A percentile compares a stretch with the other conserved stretches of the same genome.
phyloP scores from a whole-genome alignment of 2,329 filamentous ascomycete genomes.

The Shiraia sp. region DNA sequence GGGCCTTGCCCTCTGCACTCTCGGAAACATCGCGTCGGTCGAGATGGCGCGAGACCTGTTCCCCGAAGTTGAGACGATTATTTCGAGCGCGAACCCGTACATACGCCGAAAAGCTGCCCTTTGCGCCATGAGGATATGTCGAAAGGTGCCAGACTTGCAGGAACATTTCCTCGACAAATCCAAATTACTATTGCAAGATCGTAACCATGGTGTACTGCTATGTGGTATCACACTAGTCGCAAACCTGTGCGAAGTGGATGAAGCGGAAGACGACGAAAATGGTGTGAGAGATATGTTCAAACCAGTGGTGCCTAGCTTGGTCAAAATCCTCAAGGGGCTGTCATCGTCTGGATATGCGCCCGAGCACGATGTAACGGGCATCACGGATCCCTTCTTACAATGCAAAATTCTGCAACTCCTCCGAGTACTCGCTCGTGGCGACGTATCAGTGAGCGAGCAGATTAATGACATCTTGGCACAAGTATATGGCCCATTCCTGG shows the following conservation, averaged over 20 bases:
- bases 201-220: constrained; percentile 93
- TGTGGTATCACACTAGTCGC: constrained; percentile 90
- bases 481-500: constrained; percentile 23
- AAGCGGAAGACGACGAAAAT: constrained; percentile 87
- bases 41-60: constrained; percentile 99
- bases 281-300: constrained; percentile 90
- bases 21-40: constrained; percentile 95
- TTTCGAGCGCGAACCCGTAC: constrained; percentile 96
- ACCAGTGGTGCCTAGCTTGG: constrained; percentile 79
- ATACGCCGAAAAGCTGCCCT: constrained; percentile 95
- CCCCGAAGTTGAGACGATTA: constrained; percentile 87
- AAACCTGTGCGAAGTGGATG: constrained; percentile 92
- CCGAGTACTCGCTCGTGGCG: constrained; percentile 82
- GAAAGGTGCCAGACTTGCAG: constrained; percentile 94
- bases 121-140: constrained; percentile 98
- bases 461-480: constrained; percentile 98
- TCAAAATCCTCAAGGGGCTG: constrained; percentile 87
- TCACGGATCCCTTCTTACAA: constrained; percentile 96
- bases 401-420: constrained; percentile 91
- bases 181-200: constrained; percentile 81
- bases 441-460: constrained; percentile 86
- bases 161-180: constrained; percentile 98
- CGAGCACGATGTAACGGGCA: constrained; percentile 97
- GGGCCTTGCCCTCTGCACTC: constrained; percentile 90
- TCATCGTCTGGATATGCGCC: constrained; percentile 96